These are phyloP conservation scores for Ogataea sp. DNA, from an alignment of 805 yeast species.

Conservation along the genomic window DNA sequence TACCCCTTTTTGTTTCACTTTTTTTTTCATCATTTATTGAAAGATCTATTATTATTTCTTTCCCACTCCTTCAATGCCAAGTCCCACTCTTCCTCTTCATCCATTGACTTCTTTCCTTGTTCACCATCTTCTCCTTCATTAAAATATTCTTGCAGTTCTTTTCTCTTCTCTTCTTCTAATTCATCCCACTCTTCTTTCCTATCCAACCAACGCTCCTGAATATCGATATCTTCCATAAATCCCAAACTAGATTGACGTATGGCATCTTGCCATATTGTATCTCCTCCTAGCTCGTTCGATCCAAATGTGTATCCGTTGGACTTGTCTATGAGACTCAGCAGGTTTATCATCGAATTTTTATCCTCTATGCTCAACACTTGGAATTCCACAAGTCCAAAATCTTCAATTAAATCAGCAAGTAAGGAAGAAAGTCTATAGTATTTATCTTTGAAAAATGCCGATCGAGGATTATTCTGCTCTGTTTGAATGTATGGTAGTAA, in stretches of 20 bases:
- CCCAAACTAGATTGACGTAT: constrained; percentile 62
- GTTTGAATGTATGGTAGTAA: constrained; percentile 60
- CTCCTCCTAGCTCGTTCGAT: constrained; percentile 92
- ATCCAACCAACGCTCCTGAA: constrained; percentile 95
- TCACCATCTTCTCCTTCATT: constrained; percentile 30
- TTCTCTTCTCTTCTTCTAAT: constrained; percentile 39
- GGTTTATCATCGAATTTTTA: constrained; percentile 81
- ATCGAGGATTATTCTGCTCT: constrained; percentile 59
- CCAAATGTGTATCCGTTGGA: constrained; percentile 95
- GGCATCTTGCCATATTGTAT: constrained; percentile 95
- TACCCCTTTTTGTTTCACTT: neutral
- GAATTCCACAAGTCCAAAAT: constrained; percentile 79
- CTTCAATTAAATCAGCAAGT: constrained; percentile 78
- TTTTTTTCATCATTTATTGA: constrained; percentile 3
- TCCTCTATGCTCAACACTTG: constrained; percentile 90
- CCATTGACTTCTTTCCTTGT: constrained; percentile 31
- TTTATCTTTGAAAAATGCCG: constrained; percentile 36
- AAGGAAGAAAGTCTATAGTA: constrained; percentile 59
- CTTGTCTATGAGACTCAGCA: constrained; percentile 73
- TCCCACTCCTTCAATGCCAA: constrained; percentile 55
- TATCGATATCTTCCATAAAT: constrained; percentile 49
- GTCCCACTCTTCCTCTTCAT: constrained; percentile 70
- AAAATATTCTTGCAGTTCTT: constrained; percentile 25
- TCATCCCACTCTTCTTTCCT: constrained; percentile 71
- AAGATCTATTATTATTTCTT: constrained; percentile 10